Base-by-base conservation (phyloP, 164 flowering plant genomes). In the Cinnamomum micranthum region DNA sequence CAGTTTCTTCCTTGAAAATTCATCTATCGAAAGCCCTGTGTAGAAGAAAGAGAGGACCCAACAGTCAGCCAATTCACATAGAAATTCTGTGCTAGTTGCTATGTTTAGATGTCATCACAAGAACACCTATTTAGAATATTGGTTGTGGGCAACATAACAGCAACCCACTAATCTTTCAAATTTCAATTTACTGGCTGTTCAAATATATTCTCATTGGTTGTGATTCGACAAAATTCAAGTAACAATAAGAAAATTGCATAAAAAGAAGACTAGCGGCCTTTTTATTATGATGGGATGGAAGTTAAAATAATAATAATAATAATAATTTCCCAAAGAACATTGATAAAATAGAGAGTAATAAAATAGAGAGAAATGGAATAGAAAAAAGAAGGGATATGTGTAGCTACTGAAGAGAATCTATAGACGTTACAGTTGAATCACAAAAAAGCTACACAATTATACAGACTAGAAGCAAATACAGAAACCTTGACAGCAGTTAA, bases 1-100 rank as follows among this genome's bases (percentile, higher is more conserved):
- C 91, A 95, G 62, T 81, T 95, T 95, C 87, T 90, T 87, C 90
- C 97, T 87, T 27, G 99, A 95, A 73, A 87, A 84, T 64, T 91
- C 95, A 74, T 93, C 95, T 60, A 93, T 92, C 23, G 77, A 58
- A 65, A 95, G 92, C 10, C 99, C 99, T 95, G 70, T 24, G 12
- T 14, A 82, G 17, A 25, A 35, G 41, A 28, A 72, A 62, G 17
- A 24, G 19, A 20, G n/a, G 15, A 24, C 15, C 50, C 4, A 6
- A 15, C 22, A 75, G 74, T 64, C 28, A 24, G 67, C 67, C 17
- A 64, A 23, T 24, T 22, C 28, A 64, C 15, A n/a, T 25, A 64
- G 28, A 64, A 64, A 4, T 64, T 60, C 10, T 60, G 64, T 9
- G 47, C 24, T n/a, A 20, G 23, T 60, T 23, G 23, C 64, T 60